Evolutionary conservation across 2,329 filamentous ascomycete species (phyloP).

Genomic region (Uncinocarpus reesii): DNA sequence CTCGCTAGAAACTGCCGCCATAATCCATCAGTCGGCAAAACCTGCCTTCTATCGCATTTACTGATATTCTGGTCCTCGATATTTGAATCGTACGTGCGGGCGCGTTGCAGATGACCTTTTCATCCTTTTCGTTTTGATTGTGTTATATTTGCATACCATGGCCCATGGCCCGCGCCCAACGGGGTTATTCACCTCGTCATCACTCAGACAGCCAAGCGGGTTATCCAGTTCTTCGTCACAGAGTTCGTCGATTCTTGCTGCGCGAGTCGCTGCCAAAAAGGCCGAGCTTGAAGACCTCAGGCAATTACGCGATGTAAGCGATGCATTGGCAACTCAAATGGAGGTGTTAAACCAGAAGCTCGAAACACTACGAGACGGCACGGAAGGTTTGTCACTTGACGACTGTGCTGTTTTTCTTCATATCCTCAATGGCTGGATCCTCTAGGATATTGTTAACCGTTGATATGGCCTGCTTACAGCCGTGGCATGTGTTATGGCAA

Average conservation of each 20-base stretch:
- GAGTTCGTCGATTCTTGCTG: constrained; percentile 48
- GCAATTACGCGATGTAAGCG: constrained; percentile 52
- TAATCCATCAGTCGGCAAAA: neutral
- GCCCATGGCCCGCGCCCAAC: constrained; percentile 30
- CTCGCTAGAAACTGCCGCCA: neutral
- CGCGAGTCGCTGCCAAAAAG: constrained; percentile 54
- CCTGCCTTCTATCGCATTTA: neutral
- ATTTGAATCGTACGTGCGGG: neutral
- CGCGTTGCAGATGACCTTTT: neutral
- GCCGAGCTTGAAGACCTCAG: constrained; percentile 52
- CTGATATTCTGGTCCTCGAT: too few species aligned
- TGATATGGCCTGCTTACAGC: constrained; percentile 31
- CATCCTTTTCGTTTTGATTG: too few species aligned
- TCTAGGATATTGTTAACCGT: neutral
- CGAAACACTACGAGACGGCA: constrained; percentile 50
- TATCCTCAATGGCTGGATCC: too few species aligned
- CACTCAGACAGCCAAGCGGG: constrained; percentile 26
- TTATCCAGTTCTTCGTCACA: constrained; percentile 29
- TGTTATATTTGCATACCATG: constrained; percentile 24
- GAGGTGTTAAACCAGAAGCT: constrained; percentile 52
- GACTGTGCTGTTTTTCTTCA: constrained; percentile 1
- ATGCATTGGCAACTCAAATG: constrained; percentile 53
- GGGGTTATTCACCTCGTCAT: constrained; percentile 25
- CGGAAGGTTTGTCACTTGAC: constrained; percentile 42
- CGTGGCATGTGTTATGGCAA: constrained; percentile 55